These are phyloP conservation scores for Alternaria ventricosa DNA, from an alignment of 2,329 filamentous ascomycete species.

Conservation along the genomic window DNA sequence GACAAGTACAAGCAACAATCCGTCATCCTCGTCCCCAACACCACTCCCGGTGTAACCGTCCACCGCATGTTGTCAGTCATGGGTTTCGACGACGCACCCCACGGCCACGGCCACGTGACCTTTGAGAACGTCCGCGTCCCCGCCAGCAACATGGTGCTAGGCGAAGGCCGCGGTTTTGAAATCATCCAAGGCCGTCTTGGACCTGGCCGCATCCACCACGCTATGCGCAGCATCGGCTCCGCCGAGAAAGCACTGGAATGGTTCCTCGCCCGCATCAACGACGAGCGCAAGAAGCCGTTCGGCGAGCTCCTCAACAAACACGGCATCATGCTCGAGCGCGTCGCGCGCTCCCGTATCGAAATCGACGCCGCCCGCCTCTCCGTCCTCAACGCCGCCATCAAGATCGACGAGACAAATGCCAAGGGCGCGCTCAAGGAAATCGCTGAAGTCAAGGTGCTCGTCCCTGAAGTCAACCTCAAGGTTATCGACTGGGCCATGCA, in stretches of 20 bases:
- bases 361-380: constrained; percentile 90
- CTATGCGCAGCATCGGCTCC: constrained; percentile 92
- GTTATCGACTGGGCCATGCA: constrained; percentile 96
- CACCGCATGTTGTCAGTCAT: constrained; percentile 93
- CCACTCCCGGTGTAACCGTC: constrained; percentile 85
- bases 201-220: constrained; percentile 95
- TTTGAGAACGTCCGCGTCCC: constrained; percentile 93
- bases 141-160: constrained; percentile 81
- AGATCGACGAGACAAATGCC: constrained; percentile 87
- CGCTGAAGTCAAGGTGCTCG: constrained; percentile 90
- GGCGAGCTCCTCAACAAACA: constrained; percentile 86
- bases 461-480: constrained; percentile 79
- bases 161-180: constrained; percentile 93
- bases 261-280: constrained; percentile 94
- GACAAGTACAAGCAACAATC: constrained; percentile 90
- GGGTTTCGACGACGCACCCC: constrained; percentile 97
- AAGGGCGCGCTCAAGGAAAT: constrained; percentile 93
- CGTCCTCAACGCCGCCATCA: constrained; percentile 92
- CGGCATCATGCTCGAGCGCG: constrained; percentile 93
- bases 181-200: constrained; percentile 97
- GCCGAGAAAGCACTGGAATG: constrained; percentile 91
- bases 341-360: constrained; percentile 89
- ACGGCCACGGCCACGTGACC: constrained; percentile 91
- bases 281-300: constrained; percentile 88
- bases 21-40: constrained; percentile 84